These are phyloP conservation scores for Penicillium sp. DNA, from an alignment of 2,329 filamentous ascomycete genomes.

Conservation along the genomic window DNA sequence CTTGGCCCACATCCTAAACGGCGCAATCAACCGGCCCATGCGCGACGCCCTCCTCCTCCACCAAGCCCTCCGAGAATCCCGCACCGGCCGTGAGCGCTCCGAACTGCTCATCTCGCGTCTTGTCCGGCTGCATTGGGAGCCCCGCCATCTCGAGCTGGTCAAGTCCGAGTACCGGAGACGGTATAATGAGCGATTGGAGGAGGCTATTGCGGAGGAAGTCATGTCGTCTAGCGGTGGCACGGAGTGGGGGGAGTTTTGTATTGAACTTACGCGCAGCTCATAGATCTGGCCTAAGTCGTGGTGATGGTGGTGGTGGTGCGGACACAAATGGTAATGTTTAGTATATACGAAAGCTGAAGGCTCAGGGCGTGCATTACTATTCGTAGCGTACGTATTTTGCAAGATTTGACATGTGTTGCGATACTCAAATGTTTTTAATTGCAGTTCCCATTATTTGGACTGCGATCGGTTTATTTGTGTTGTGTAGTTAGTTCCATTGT, in stretches of 20 bases:
- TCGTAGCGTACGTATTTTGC: neutral
- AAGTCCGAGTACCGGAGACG: conserved; percentile 77
- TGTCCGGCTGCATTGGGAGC: conserved; percentile 90
- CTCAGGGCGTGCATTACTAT: neutral
- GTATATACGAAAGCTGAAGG: neutral
- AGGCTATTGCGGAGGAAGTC: conserved; percentile 75
- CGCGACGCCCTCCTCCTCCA: conserved; percentile 87
- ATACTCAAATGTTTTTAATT: neutral
- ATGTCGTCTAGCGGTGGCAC: conserved; percentile 49
- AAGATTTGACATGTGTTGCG: neutral
- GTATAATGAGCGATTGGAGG: conserved; percentile 71
- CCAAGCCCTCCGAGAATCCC: conserved; percentile 77
- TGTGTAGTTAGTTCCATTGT: neutral
- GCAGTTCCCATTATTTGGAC: no score
- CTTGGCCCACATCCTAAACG: conserved; percentile 91
- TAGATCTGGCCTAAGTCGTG: neutral
- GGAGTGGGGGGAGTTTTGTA: conserved; percentile 75
- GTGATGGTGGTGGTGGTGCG: neutral
- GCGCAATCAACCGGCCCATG: conserved; percentile 91
- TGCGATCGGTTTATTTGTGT: neutral
- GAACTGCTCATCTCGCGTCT: conserved; percentile 86
- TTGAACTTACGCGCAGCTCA: conserved; percentile 54
- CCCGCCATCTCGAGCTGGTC: conserved; percentile 72
- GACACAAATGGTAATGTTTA: neutral
- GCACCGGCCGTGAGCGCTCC: conserved; percentile 69